A percentile compares a stretch with the other conserved stretches of the same genome.
Evolutionary conservation across 495 filamentous ascomycete species (phyloP).

Genomic region (Darksidea phi): DNA sequence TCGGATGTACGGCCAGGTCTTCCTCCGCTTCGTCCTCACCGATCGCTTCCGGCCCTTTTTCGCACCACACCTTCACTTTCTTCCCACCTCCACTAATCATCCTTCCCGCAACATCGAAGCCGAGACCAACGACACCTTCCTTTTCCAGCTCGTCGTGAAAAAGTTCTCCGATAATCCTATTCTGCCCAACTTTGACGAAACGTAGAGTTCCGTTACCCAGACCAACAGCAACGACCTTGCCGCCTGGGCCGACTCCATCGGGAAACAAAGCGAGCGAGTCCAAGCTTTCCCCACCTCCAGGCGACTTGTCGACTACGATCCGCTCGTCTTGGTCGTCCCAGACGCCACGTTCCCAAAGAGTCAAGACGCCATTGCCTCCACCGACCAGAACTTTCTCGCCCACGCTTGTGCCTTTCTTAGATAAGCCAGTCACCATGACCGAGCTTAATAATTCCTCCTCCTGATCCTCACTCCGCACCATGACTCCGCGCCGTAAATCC

Average conservation of each 20-base stretch:
- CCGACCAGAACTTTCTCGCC: conserved; percentile 80
- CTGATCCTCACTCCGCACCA: conserved; percentile 86
- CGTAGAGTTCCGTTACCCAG: conserved; percentile 67
- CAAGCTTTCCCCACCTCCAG: conserved; percentile 63
- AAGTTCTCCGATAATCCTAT: conserved; percentile 59
- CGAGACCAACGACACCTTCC: conserved; percentile 74
- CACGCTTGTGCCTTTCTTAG: conserved; percentile 59
- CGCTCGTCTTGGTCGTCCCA: conserved; percentile 96
- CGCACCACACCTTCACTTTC: conserved; percentile 82
- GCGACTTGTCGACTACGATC: conserved; percentile 63
- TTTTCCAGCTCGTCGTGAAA: conserved; percentile 84
- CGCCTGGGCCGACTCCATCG: conserved; percentile 58
- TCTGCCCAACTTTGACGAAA: conserved; percentile 57
- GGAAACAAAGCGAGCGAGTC: conserved; percentile 69
- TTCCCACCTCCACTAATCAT: conserved; percentile 84
- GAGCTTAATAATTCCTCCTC: conserved; percentile 87
- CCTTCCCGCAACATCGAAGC: conserved; percentile 77
- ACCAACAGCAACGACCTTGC: conserved; percentile 70
- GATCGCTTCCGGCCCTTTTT: conserved; percentile 50
- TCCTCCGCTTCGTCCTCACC: conserved; percentile 44
- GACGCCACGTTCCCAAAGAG: conserved; percentile 86
- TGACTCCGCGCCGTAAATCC: conserved; percentile 76
- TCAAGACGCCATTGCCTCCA: conserved; percentile 73
- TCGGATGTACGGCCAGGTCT: conserved; percentile 40
- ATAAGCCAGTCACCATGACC: conserved; percentile 65